Base-by-base conservation (phyloP, 352 stramenopile species). In the Phytophthora lateralis region DNA sequence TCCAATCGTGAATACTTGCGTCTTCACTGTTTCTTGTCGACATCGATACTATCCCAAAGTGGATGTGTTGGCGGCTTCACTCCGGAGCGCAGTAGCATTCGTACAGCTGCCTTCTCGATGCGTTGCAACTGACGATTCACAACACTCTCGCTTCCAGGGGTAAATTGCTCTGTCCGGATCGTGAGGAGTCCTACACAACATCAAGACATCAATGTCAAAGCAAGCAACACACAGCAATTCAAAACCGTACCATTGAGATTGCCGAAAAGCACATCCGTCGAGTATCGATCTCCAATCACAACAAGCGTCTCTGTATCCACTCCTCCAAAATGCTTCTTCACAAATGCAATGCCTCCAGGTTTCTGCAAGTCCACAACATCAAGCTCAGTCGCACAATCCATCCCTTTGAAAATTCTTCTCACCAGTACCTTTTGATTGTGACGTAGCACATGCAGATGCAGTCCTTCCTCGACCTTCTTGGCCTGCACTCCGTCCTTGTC, bases 251-350 rank as follows among this genome's bases (percentile, higher is more conserved):
- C 87, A 71, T 98, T 82, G 1, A 98, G 73, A 68, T 99, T 99
- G 24, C 96, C 97, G 75, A 99, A 99, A 11, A 99, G 85, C 42
- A 99, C 82, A 78, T 99, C 97, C 0, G 96, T 99, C 44, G 98
- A 92, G 59, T 99, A 91, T 39, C 97, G 82, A 78, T 99, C 97
- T 15, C 97, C 97, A 46, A 99, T 90, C 78, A 99, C 97, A 51
- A 98, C 93, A 26, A 99, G 78, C 55, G 82, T 74, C 24, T 91
- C 32, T 4, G 80, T 79, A n/a, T 88, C 72, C 5, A 88, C 74
- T 41, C 65, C 56, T n/a, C 45, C 68, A 71, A 98, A 98, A 58
- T 97, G 89, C 18, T 71, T 56, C 52, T 91, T 80, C 15, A 98
- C 80, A 62, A 97, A 84, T 6, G 89, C 71, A 38, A 98, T 84